Base-by-base conservation (phyloP, 2,329 filamentous ascomycete species). In the Exophiala lecanii-corni region DNA sequence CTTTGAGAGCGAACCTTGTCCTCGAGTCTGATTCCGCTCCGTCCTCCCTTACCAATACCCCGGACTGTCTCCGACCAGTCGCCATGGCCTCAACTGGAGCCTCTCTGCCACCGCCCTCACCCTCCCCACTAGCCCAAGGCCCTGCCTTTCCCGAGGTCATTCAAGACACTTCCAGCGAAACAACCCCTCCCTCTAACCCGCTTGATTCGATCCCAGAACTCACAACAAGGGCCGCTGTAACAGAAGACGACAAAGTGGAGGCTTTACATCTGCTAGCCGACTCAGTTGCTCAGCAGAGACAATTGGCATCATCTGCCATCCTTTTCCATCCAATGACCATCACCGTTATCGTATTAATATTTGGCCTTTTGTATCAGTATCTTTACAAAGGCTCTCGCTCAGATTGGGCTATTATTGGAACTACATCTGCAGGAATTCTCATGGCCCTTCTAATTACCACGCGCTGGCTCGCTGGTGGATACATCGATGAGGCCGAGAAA, bases 211-310 rank as follows among this genome's bases (percentile, higher is more conserved):
- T 65, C 12, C 65, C 66, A 3, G 59, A 60, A n/a, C 55, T 66
- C 17, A 56, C 47, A 34, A 60, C 58, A 31, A 51, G 50, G 41
- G 47, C 55, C 9, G 57, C 57, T 41, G 40, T 48, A 4, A 49
- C 53, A 19, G 53, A 76, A 51, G 72, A 74, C 39, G 83, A 89
- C 61, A 80, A 82, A 59, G 67, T 80, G 50, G 74, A 79, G 43
- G 82, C 82, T 13, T 71, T 94, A 39, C 76, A 77, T 50, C 76
- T 94, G 15, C 74, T 94, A 28, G 83, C 87, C 48, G 86, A 91
- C 64, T 87, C 82, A 45, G 78, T 94, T 37, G 85, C 86, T 25
- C 84, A 94, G 65, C 88, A 92, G 70, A 80, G 84, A 49, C 82
- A 87, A 60, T 67, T 75, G 6, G 79, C 85, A 15, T 77, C 80